Evolutionary conservation across 768 basidiomycete genomes (phyloP).

Genomic region (Termitomyces sp.): DNA sequence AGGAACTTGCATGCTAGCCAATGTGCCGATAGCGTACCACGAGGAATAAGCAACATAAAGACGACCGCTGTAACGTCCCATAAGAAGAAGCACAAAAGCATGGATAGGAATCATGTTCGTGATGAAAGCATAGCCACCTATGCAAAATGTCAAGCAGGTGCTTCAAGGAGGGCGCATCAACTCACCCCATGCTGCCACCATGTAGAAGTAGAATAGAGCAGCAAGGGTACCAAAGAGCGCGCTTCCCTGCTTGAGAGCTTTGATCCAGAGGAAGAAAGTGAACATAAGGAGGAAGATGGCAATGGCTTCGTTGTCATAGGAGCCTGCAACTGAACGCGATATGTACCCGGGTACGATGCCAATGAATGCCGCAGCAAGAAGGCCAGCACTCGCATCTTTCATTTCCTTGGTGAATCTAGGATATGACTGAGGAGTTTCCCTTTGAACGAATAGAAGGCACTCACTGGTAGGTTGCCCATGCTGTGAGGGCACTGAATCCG

Average conservation of each 20-base stretch:
- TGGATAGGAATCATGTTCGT: constrained; percentile 99
- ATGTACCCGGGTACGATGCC: constrained; percentile 98
- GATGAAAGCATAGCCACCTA: constrained; percentile 98
- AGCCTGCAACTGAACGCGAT: constrained; percentile 97
- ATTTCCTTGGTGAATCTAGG: constrained; percentile 92
- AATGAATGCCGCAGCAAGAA: constrained; percentile 97
- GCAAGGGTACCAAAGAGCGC: constrained; percentile 88
- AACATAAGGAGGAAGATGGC: constrained; percentile 99
- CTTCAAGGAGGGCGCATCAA: constrained; percentile 10
- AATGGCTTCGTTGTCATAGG: constrained; percentile 99
- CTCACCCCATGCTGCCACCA: constrained; percentile 99
- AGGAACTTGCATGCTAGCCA: constrained; percentile 98
- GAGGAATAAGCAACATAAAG: constrained; percentile 95
- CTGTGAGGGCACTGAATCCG: constrained; percentile 94
- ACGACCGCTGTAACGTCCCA: constrained; percentile 91
- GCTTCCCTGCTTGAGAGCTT: constrained; percentile 90
- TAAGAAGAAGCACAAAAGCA: constrained; percentile 88
- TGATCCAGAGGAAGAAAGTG: constrained; percentile 97
- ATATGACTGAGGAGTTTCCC: not conserved
- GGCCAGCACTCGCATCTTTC: constrained; percentile 92
- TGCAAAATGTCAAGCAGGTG: constrained; percentile 2
- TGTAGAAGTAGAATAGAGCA: constrained; percentile 98
- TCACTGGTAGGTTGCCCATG: constrained; percentile 95
- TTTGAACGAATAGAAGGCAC: constrained; percentile 18
- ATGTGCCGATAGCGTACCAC: constrained; percentile 97